Base-by-base conservation (phyloP, 495 filamentous ascomycete genomes). In the Penicillium waksmanii region DNA sequence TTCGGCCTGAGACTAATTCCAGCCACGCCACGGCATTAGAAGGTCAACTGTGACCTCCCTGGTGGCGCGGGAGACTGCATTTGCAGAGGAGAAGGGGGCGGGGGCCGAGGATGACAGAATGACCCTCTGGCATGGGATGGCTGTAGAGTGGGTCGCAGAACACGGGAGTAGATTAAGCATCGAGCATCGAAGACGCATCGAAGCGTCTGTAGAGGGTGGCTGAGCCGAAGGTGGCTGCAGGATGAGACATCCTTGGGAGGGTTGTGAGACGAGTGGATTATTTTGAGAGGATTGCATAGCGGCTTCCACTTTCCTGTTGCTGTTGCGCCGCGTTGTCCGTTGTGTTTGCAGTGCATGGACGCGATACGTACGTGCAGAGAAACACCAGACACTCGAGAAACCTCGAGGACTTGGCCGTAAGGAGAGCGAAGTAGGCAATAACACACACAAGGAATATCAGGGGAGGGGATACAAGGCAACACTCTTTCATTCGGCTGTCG, bases 131-230 rank as follows among this genome's bases (percentile, higher is more conserved):
- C 57, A 63, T 46, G 57, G 53, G 18, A 47, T 48, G 21, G 47
- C 52, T 44, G 42, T 43, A 53, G 23, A 50, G 57, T 49, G 49
- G 35, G 52, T 47, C 15, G 35, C 47, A 57, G 42, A 62, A 58
- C 54, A 60, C 58, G 55, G 66, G 49, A 51, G 50, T 55, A 35
- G 48, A 53, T 44, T 51, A 53, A 67, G 67, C 69, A 74, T 68
- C 68, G 73, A 67, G 67, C 69, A 74, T 69, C 68, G 73, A 73
- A 76, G 68, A 69, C 66, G 73, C 70, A 72, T 72, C 70, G 71
- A 74, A 76, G 71, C 56, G 64, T 54, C 49, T 27, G 42, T 58
- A 57, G 40, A 44, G 59, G 59, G 49, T n/a, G 65, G 66, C 66
- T 64, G 61, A 51, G 60, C 56, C 56, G 59, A 66, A 38, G 53